Evolutionary conservation across 257 asterid species (phyloP).

Genomic region (Nyctanthes arbortristis): DNA sequence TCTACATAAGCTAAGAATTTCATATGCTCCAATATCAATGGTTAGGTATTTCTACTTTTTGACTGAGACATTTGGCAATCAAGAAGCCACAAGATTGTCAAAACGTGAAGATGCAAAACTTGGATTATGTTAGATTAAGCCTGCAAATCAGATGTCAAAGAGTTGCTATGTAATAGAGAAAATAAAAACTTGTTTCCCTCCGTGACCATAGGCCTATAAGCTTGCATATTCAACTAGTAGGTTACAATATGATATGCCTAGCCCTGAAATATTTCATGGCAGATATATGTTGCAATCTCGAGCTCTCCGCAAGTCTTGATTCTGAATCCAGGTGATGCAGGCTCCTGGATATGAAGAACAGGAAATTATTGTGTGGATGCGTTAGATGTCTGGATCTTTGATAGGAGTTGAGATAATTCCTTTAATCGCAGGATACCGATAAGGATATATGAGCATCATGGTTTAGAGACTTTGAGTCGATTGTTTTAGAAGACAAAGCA

Average conservation of each 20-base stretch:
- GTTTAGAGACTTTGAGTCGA: constrained; percentile 17
- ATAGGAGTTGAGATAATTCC: background rate
- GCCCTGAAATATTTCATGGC: background rate
- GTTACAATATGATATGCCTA: background rate
- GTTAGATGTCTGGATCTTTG: constrained; percentile 3
- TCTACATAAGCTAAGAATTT: too few relatives aligned
- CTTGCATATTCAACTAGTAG: background rate
- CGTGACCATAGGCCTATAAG: background rate
- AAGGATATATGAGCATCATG: constrained; percentile 26
- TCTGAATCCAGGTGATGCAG: background rate
- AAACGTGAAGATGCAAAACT: too few relatives aligned
- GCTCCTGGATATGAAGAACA: background rate
- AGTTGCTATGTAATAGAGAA: background rate
- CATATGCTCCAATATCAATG: too few relatives aligned
- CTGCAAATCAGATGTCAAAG: background rate
- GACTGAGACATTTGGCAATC: too few relatives aligned
- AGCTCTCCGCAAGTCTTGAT: background rate
- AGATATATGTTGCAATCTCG: background rate
- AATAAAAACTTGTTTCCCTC: background rate
- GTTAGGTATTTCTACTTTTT: too few relatives aligned
- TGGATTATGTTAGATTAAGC: too few relatives aligned
- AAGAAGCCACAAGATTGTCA: too few relatives aligned
- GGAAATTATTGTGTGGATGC: constrained; percentile 4
- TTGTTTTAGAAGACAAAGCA: constrained; percentile 14
- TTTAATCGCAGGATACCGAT: constrained; percentile 22